These are phyloP conservation scores for Arctostaphylos glauca DNA, from an alignment of 148 eudicot genomes.

Conservation along the genomic window DNA sequence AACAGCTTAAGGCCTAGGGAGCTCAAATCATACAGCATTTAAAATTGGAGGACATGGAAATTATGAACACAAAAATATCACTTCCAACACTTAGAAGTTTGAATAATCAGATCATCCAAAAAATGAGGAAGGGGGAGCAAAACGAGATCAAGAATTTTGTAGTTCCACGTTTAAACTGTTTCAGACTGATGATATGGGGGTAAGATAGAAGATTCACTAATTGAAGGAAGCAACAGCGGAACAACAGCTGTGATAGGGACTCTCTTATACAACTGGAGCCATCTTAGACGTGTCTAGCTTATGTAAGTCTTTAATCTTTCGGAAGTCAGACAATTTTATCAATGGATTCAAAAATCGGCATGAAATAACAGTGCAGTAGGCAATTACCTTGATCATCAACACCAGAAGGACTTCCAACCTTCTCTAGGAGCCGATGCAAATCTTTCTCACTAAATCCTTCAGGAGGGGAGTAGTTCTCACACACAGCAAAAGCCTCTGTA, in stretches of 20 bases:
- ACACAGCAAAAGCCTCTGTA: constrained; percentile 96
- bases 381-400: constrained; percentile 74
- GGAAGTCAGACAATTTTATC: not conserved
- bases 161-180: not conserved
- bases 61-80: not conserved
- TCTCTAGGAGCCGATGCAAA: constrained; percentile 83
- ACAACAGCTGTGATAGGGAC: not conserved
- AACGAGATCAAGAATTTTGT: not conserved
- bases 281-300: not conserved
- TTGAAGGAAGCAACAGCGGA: not conserved
- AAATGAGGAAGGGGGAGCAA: not conserved
- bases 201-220: not conserved
- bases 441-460: constrained; percentile 92
- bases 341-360: not conserved
- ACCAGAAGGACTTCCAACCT: constrained; percentile 94
- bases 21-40: no score
- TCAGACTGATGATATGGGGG: not conserved
- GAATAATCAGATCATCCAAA: not conserved
- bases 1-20: not conserved
- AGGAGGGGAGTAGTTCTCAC: constrained; percentile 96
- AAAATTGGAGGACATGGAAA: not conserved
- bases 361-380: not conserved
- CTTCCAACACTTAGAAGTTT: not conserved
- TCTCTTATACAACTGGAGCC: not conserved
- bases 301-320: not conserved